Percentiles rank a stretch among this genome's conserved stretches.
phyloP scores from a whole-genome alignment of 805 yeast genomes.

The Wickerhamiella australiensis region DNA sequence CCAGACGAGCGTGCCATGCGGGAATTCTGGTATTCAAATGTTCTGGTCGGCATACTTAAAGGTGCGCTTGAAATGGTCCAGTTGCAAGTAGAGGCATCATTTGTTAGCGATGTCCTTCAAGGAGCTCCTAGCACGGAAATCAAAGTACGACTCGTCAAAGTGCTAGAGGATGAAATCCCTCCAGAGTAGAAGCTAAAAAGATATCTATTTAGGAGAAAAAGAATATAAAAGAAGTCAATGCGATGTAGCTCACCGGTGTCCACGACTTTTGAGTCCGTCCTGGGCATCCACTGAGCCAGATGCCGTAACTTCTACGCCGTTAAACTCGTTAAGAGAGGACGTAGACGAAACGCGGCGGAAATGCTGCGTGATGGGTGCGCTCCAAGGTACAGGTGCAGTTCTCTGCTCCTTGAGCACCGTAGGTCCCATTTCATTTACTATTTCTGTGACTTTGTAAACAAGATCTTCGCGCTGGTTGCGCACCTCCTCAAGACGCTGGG shows the following conservation, averaged over 20 bases:
- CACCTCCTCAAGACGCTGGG: slow-evolving; percentile 37
- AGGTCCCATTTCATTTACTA: slow-evolving; percentile 74
- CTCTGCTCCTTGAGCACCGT: slow-evolving; percentile 59
- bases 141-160: slow-evolving; percentile 53
- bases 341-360: not conserved
- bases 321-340: not conserved
- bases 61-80: slow-evolving; percentile 96
- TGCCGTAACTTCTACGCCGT: not conserved
- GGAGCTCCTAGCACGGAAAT: slow-evolving; percentile 79
- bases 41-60: slow-evolving; percentile 75
- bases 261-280: not conserved
- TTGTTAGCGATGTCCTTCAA: slow-evolving; percentile 65
- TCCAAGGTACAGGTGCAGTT: not conserved
- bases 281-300: not conserved
- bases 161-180: slow-evolving; percentile 88
- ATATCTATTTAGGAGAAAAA: not conserved
- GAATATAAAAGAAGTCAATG: not conserved
- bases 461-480: slow-evolving; percentile 50
- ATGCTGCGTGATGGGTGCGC: not conserved
- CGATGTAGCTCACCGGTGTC: not conserved
- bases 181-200: slow-evolving; percentile 75
- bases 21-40: slow-evolving; percentile 86
- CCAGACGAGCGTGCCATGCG: slow-evolving; percentile 62
- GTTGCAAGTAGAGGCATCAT: slow-evolving; percentile 71
- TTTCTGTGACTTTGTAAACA: slow-evolving; percentile 60